Conservation (phyloP, 2,329 filamentous ascomycete species). For the Diaporthe helianthi region DNA sequence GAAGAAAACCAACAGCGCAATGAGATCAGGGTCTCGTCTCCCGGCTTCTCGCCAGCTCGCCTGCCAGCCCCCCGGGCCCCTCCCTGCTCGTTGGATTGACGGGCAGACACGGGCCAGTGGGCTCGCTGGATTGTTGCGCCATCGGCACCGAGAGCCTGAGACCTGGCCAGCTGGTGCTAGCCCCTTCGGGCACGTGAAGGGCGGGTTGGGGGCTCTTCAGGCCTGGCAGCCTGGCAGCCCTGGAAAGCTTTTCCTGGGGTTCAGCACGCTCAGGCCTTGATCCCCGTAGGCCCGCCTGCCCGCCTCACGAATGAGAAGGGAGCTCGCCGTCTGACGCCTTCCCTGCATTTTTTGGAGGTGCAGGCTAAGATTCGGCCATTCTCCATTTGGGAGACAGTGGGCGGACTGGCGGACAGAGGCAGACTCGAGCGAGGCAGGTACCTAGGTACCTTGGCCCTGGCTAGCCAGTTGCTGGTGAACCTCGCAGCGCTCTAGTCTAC, state of each 20-base stretch:
- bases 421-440: background rate
- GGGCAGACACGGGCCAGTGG: background rate
- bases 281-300: slow-evolving; percentile 15
- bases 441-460: slow-evolving; percentile 7
- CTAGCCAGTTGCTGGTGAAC: background rate
- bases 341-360: slow-evolving; percentile 28
- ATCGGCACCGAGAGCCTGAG: slow-evolving; percentile 22
- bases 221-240: background rate
- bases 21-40: slow-evolving; percentile 21
- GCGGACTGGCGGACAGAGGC: slow-evolving; percentile 5
- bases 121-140: slow-evolving; percentile 11
- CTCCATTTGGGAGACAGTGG: slow-evolving; percentile 9
- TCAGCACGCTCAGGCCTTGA: slow-evolving; percentile 21
- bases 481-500: slow-evolving; percentile 21
- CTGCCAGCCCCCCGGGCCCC: background rate
- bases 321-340: slow-evolving; percentile 11
- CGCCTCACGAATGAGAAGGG: slow-evolving; percentile 15
- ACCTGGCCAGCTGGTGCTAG: slow-evolving; percentile 10
- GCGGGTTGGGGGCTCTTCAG: background rate
- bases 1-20: slow-evolving; percentile 12
- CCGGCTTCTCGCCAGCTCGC: background rate
- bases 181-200: background rate
- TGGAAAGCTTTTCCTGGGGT: slow-evolving; percentile 22
- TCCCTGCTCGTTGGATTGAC: background rate
- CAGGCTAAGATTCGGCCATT: slow-evolving; percentile 19